A percentile compares a stretch with the other conserved stretches of the same genome.
Conservation (phyloP, 257 asterid genomes). For the Leptodermis oblonga region DNA sequence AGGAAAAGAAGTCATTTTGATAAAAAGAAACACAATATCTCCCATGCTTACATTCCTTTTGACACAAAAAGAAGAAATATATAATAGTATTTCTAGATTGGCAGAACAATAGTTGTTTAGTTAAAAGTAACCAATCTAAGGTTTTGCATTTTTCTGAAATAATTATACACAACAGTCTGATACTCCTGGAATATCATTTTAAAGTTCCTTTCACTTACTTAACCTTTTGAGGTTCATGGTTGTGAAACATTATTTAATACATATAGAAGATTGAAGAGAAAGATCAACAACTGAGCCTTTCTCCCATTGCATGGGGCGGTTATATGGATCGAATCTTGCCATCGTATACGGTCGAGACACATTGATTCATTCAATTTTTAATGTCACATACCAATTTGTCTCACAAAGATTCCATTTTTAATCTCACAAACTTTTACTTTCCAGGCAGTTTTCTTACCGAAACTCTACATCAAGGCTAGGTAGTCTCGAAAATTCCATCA, state of each 20-base stretch:
- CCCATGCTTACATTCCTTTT: background rate
- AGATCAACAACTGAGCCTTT: too few relatives aligned
- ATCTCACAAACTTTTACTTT: background rate
- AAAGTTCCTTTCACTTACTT: background rate
- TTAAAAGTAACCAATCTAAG: background rate
- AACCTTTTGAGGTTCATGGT: background rate
- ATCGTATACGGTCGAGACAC: too few relatives aligned
- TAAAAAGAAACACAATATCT: background rate
- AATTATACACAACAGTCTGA: background rate
- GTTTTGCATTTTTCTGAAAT: background rate
- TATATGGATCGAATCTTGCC: too few relatives aligned
- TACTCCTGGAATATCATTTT: background rate
- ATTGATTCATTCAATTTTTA: too few relatives aligned
- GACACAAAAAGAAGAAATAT: background rate
- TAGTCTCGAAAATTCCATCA: background rate
- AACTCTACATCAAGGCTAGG: background rate
- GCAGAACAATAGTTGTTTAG: background rate
- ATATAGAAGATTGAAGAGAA: background rate
- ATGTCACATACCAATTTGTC: too few relatives aligned
- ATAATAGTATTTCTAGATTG: background rate
- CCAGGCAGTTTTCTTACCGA: too few relatives aligned
- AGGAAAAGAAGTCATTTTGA: background rate
- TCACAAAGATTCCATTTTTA: background rate
- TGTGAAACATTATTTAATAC: background rate
- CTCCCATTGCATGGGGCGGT: too few relatives aligned